phyloP scores from a whole-genome alignment of 441 rosid species.

The Iberis amara region DNA sequence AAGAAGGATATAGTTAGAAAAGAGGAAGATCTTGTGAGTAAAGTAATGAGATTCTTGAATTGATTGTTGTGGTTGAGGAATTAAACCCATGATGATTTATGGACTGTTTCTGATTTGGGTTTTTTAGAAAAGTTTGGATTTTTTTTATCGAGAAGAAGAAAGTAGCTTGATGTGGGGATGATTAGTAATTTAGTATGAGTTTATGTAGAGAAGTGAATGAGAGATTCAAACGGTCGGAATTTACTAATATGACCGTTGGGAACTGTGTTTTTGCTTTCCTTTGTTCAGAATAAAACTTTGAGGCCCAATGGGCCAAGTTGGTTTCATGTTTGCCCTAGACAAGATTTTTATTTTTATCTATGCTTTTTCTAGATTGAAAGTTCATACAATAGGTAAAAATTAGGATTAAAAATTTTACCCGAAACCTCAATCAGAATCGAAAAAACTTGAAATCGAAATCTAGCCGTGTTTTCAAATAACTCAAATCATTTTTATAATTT shows the following conservation, averaged over 20 bases:
- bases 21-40: constrained; percentile 58
- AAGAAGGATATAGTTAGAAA: constrained; percentile 70
- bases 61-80: constrained; percentile 8
- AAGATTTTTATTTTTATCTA: too few relatives aligned
- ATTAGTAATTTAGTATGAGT: background rate
- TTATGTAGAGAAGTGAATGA: background rate
- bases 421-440: too few relatives aligned
- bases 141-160: background rate
- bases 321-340: background rate
- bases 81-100: constrained; percentile 19
- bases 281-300: too few relatives aligned
- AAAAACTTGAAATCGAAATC: too few relatives aligned
- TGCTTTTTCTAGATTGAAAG: too few relatives aligned
- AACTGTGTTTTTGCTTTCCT: constrained; percentile 1
- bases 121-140: background rate
- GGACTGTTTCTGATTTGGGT: background rate
- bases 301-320: background rate
- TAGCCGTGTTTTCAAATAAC: too few relatives aligned
- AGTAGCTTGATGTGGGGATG: background rate
- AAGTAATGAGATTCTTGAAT: constrained; percentile 33
- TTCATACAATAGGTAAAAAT: too few relatives aligned
- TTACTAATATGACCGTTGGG: constrained; percentile 22
- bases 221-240: constrained; percentile 16
- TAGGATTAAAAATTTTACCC: too few relatives aligned
- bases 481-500: too few relatives aligned